Conservation (phyloP, 2,329 filamentous ascomycete genomes). For the Xylariaceae sp. region DNA sequence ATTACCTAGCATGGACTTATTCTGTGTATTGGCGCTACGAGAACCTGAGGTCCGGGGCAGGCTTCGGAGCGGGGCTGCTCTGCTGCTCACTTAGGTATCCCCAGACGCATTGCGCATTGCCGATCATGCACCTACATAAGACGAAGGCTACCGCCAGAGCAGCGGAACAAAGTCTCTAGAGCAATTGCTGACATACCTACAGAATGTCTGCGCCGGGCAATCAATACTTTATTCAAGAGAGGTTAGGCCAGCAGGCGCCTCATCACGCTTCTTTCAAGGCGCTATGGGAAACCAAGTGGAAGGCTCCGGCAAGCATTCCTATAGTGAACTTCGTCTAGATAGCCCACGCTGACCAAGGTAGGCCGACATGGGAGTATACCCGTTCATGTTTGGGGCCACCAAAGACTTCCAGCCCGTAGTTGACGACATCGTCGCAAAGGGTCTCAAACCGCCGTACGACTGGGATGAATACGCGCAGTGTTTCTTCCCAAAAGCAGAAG, state of each 20-base stretch:
- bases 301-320: constrained; percentile 14
- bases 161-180: no score
- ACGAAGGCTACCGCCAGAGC: no score
- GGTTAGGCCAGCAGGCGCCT: constrained; percentile 14
- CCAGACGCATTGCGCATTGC: no score
- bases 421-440: constrained; percentile 26
- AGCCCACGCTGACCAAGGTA: constrained; percentile 5
- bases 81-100: no score
- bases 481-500: constrained; percentile 28
- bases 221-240: constrained; percentile 26
- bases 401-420: constrained; percentile 30
- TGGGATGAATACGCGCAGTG: constrained; percentile 32
- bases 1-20: no score
- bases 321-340: background rate
- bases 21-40: no score
- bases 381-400: constrained; percentile 30
- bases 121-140: no score
- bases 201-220: constrained; percentile 22
- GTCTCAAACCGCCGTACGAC: constrained; percentile 25
- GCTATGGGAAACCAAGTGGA: constrained; percentile 28
- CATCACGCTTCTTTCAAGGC: constrained; percentile 25
- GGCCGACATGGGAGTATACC: constrained; percentile 31
- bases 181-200: no score
- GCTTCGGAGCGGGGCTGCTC: no score
- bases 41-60: no score